Conservation (phyloP, 768 basidiomycete genomes). For the Suillus fuscotomentosus region DNA sequence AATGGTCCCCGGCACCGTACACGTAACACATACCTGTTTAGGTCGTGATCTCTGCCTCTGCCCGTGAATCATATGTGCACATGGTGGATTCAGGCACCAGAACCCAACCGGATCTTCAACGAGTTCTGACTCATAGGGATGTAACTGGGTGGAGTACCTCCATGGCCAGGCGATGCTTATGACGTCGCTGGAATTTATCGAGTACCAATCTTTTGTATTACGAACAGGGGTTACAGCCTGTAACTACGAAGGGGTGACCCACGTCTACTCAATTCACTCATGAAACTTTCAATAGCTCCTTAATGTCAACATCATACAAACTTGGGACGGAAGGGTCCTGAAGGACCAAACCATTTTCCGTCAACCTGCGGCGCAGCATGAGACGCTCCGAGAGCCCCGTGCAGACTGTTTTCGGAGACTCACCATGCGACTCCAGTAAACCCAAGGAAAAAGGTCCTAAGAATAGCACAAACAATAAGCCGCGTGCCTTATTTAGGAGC, state of each 20-base stretch:
- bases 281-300: neutral
- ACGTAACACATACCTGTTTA: no score
- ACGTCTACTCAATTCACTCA: neutral
- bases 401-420: slow-evolving; percentile 26
- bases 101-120: neutral
- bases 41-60: no score
- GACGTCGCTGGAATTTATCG: neutral
- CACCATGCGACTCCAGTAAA: slow-evolving; percentile 79
- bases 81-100: neutral
- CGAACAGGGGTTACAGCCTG: neutral
- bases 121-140: neutral
- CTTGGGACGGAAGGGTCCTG: slow-evolving; percentile 39
- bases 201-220: neutral
- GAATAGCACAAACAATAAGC: slow-evolving; percentile 4
- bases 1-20: no score
- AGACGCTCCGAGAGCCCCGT: slow-evolving; percentile 71
- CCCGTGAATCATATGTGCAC: no score
- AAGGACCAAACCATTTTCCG: slow-evolving; percentile 49
- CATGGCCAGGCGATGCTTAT: neutral
- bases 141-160: neutral
- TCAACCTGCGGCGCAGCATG: slow-evolving; percentile 42
- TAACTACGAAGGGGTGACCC: neutral
- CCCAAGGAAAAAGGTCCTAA: slow-evolving; percentile 39
- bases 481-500: neutral
- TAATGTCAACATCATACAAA: slow-evolving; percentile 23